Evolutionary conservation across 371 early-diverging fungal genomes (phyloP), one percentile per base, ranked within the genome.

Genomic region (Apophysomyces sp.): DNA sequence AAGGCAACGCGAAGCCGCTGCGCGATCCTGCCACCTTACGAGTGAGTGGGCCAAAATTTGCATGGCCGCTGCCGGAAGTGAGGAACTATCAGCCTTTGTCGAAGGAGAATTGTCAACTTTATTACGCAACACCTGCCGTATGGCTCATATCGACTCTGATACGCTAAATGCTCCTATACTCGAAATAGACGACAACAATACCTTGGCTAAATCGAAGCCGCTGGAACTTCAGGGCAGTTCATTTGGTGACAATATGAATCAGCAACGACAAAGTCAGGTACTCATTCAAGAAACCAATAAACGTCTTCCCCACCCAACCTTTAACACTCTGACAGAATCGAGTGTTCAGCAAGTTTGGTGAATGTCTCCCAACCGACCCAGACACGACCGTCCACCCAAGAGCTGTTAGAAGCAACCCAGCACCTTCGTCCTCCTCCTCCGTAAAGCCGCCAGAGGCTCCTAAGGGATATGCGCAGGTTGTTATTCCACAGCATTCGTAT

Each of bases 1-100:
- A 39, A 71, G 76, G n/a, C 73, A 79, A 15, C 69, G 83, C 18
- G 86, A 85, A 32, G 79, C 85, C 2, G 79, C 74, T 21, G 63
- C 34, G 13, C 74, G 87, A 16, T 80, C 83, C 5, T 65, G 76
- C 40, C 78, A 78, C 31, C 74, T 81, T 30, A 80, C 68, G 9
- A 66, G 64, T 15, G 26, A 63, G n/a, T 69, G 73, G 39, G 65
- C 74, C 9, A 74, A 68, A 30, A 52, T 79, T 24, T 76, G 77
- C 57, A 73, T 69, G 63, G 67, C 72, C 13, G 73, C 74, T 30
- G 72, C 80, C 26, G 80, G 77, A 9, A 76, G 75, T 53, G 77
- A 79, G 52, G 76, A 79, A 34, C 18, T 86, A 61, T 76, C 80
- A 1, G 65, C 75, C 15, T 81, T 80, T 36, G 82, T 82, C 2